Evolutionary conservation across 1,284 basidiomycete genomes (phyloP).

Genomic region (Papiliotrema terrestris): DNA sequence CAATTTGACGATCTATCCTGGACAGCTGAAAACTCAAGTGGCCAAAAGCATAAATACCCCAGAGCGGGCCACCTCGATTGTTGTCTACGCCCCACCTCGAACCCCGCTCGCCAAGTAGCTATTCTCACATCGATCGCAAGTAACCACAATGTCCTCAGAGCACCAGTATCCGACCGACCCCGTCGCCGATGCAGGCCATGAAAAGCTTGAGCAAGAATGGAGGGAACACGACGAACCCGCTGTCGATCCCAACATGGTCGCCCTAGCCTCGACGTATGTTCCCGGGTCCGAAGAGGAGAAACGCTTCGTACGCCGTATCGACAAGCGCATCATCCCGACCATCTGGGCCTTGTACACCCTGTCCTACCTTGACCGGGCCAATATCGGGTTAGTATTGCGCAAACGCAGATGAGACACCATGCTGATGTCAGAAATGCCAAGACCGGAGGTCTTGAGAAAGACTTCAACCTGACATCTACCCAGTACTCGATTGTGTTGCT

Average conservation of each 20-base stretch:
- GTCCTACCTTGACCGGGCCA: constrained; percentile 45
- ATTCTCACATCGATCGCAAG: no score
- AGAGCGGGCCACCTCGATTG: no score
- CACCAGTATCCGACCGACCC: no score
- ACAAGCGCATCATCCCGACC: constrained; percentile 39
- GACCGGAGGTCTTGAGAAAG: constrained; percentile 34
- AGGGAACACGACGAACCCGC: constrained; percentile 13
- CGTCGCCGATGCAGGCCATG: not conserved
- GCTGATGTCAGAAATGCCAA: constrained; percentile 32
- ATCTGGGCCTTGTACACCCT: constrained; percentile 47
- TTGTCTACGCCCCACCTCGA: no score
- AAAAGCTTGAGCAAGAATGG: constrained; percentile 20
- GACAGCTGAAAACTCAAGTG: no score
- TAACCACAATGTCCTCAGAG: no score
- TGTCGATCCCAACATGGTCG: constrained; percentile 13
- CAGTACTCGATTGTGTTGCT: constrained; percentile 45
- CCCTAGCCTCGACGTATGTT: constrained; percentile 34
- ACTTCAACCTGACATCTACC: constrained; percentile 42
- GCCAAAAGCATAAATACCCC: no score
- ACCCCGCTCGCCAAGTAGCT: no score
- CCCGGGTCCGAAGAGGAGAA: constrained; percentile 42
- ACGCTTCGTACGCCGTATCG: constrained; percentile 38
- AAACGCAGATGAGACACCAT: not conserved
- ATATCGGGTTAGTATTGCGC: constrained; percentile 29
- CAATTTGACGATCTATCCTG: no score